Evolutionary conservation across 129 eudicot species (phyloP), one percentile per base, ranked within the genome.

Genomic region (Flaveria robusta): DNA sequence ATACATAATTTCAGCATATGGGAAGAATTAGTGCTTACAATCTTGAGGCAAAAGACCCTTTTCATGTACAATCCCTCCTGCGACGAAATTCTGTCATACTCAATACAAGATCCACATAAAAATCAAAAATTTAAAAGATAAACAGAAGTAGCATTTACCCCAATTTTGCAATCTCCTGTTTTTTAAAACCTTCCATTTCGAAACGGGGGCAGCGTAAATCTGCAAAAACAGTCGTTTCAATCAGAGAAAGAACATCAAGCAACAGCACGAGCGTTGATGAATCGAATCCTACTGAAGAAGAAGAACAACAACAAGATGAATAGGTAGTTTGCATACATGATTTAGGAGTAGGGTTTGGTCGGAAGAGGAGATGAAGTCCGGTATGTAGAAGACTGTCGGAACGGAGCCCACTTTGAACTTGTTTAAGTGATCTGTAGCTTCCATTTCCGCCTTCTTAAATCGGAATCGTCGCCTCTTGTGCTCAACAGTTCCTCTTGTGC

Each of bases 51-150:
- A 68, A 78, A 94, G 96, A 79, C 98, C 98, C 79, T 94, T 94
- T 66, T 87, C 96, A 77, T 94, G 98, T 27, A 94, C 98, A 68
- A 89, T 81, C 39, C 98, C 98, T 26, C 98, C 98, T 94, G 86
- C 41, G 0, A 66, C 7, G 23, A 79, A 20, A 60, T 13, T 16
- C 9, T 15, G 2, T 24, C 7, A 60, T 24, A 5, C 4, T 5
- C 19, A 11, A 58, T 7, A 23, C 12, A 22, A 10, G 3, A 8
- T 47, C 18, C 34, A 22, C 9, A 58, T 9, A 13, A n/a, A 74
- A 31, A n/a, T 19, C 5, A 1, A 7, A 12, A 29, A 63, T 74
- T 26, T 13, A 13, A 46, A n/a, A 49, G 14, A n/a, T 18, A 26
- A 15, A 22, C 11, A 19, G 2, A 12, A 63, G 19, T 27, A 3